Conservation (phyloP, 805 yeast genomes). For the Grigorovia yakushimaensis region DNA sequence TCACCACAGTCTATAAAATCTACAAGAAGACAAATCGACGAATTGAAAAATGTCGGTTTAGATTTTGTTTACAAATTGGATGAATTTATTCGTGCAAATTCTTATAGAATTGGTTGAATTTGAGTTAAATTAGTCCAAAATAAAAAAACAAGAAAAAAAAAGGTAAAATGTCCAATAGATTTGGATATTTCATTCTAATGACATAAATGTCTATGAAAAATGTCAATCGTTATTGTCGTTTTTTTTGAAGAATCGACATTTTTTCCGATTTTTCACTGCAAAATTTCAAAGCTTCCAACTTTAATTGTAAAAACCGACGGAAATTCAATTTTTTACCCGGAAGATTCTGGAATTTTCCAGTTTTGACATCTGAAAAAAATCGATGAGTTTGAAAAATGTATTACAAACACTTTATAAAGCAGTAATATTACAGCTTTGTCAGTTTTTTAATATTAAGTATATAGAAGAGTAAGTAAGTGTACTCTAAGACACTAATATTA, state of each 20-base stretch:
- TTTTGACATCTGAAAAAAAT: neutral
- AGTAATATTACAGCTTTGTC: neutral
- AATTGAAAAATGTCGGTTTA: conserved; percentile 55
- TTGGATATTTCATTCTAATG: neutral
- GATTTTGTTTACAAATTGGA: conserved; percentile 65
- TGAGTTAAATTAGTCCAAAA: no score
- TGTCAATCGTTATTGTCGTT: no score
- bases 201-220: no score
- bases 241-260: no score
- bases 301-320: neutral
- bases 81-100: conserved; percentile 24
- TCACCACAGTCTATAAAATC: conserved; percentile 47
- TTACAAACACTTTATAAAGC: neutral
- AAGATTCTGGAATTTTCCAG: neutral
- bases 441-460: no score
- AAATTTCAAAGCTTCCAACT: no score
- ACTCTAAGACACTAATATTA: no score
- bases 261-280: no score
- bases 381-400: neutral
- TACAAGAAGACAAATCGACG: conserved; percentile 48
- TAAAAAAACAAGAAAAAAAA: no score
- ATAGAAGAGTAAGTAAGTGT: no score
- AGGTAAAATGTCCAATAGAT: neutral
- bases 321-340: neutral
- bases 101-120: conserved; percentile 5